phyloP scores from a whole-genome alignment of 306 rosid species.

The Dryas drummondii region DNA sequence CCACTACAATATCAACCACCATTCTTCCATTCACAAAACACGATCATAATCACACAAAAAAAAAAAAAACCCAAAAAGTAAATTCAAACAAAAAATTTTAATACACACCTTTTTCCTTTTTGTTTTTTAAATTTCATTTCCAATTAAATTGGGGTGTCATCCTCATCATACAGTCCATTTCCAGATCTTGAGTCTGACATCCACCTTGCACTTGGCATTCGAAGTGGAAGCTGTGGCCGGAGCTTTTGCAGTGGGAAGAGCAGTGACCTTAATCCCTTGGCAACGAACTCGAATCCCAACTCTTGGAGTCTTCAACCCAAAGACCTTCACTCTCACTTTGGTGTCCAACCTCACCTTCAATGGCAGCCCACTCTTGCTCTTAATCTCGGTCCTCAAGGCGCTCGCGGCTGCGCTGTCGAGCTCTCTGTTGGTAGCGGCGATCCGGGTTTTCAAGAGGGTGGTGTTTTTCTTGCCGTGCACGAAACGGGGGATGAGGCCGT shows the following conservation, averaged over 20 bases:
- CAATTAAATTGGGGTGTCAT: no score
- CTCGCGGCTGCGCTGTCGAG: slow-evolving; percentile 36
- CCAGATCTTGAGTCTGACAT: slow-evolving; percentile 88
- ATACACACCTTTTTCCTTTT: slow-evolving; percentile 17
- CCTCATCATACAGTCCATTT: slow-evolving; percentile 70
- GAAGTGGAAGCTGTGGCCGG: slow-evolving; percentile 69
- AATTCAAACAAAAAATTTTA: neutral
- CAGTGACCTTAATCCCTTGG: slow-evolving; percentile 54
- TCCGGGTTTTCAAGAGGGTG: slow-evolving; percentile 50
- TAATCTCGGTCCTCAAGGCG: slow-evolving; percentile 44
- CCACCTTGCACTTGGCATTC: slow-evolving; percentile 61
- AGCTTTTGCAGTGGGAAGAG: slow-evolving; percentile 58
- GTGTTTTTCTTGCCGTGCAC: slow-evolving; percentile 64
- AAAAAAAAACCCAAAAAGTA: neutral
- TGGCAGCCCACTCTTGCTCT: slow-evolving; percentile 63
- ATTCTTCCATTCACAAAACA: neutral
- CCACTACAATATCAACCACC: neutral
- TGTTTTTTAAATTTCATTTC: neutral
- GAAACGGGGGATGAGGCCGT: slow-evolving; percentile 46
- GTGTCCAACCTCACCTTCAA: slow-evolving; percentile 62
- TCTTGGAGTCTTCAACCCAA: slow-evolving; percentile 57
- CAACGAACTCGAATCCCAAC: slow-evolving; percentile 70
- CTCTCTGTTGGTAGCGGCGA: slow-evolving; percentile 26
- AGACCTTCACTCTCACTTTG: slow-evolving; percentile 64
- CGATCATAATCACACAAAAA: neutral